Evolutionary conservation across 208 protist species (phyloP).

Genomic region (Leptomonas seymouri): DNA sequence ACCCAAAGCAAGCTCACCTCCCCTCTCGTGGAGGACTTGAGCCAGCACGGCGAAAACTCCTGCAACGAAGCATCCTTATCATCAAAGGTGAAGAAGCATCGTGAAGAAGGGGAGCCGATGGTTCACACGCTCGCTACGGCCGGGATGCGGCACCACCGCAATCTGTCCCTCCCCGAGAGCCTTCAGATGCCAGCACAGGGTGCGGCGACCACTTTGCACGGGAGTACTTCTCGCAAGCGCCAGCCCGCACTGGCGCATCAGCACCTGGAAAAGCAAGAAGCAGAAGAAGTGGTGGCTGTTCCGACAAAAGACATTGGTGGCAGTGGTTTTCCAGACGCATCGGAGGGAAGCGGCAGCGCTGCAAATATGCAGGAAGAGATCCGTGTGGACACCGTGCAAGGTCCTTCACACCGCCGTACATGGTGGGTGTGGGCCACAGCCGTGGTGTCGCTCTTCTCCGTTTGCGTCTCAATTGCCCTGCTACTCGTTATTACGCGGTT

Average conservation of each 20-base stretch:
- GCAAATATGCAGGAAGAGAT: background rate
- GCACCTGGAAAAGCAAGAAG: background rate
- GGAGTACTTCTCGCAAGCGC: too few species aligned
- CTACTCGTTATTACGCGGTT: slow-evolving; percentile 1
- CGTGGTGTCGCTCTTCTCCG: slow-evolving; percentile 8
- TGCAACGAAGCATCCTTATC: background rate
- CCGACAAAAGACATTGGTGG: background rate
- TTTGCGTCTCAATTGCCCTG: slow-evolving; percentile 1
- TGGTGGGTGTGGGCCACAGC: slow-evolving; percentile 14
- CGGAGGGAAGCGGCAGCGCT: background rate
- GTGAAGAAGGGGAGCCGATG: background rate
- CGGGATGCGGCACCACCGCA: background rate
- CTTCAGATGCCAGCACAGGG: background rate
- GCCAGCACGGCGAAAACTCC: background rate
- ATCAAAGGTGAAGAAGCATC: background rate
- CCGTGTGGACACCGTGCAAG: background rate
- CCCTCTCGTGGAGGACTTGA: background rate
- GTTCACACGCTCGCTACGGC: background rate
- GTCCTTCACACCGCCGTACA: background rate
- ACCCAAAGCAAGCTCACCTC: background rate
- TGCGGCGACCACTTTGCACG: background rate
- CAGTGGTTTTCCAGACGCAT: background rate
- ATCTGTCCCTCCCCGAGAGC: background rate
- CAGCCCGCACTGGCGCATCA: background rate
- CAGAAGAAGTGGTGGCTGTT: background rate